Percentiles rank a stretch among this genome's conserved stretches.
These are phyloP conservation scores for Fragaria iinumae DNA, from an alignment of 306 rosid species.

Conservation along the genomic window DNA sequence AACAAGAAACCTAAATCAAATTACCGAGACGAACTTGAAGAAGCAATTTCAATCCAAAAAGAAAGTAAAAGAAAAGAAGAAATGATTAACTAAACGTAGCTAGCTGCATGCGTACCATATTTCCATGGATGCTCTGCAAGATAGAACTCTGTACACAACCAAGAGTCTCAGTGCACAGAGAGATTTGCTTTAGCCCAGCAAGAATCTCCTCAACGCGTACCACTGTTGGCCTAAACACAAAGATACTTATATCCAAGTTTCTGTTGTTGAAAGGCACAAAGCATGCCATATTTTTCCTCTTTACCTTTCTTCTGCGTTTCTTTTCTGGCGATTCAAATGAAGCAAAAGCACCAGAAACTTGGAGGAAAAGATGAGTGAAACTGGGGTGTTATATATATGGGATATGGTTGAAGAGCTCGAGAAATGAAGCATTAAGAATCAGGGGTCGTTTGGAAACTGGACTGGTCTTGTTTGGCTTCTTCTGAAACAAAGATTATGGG, in stretches of 20 bases:
- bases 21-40: neutral
- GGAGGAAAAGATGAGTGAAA: neutral
- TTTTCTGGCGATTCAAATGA: neutral
- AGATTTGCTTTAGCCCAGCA: constrained; percentile 55
- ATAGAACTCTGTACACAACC: constrained; percentile 78
- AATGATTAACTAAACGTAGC: neutral
- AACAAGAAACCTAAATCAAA: neutral
- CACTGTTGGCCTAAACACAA: constrained; percentile 72
- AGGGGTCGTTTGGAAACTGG: constrained; percentile 16
- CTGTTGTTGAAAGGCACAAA: constrained; percentile 57
- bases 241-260: constrained; percentile 56
- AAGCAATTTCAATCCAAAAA: neutral
- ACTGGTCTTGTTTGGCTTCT: constrained; percentile 33
- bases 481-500: neutral
- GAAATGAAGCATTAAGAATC: neutral
- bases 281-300: constrained; percentile 44
- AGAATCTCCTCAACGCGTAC: constrained; percentile 60
- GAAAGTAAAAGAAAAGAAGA: neutral
- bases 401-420: constrained; percentile 12
- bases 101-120: constrained; percentile 38
- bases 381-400: neutral
- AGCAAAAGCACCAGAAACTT: constrained; percentile 13
- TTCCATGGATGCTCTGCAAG: constrained; percentile 89
- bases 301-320: neutral
- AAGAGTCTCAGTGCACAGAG: constrained; percentile 51